phyloP scores from a whole-genome alignment of 805 yeast species.

The Kluyveromyces nonfermentans region DNA sequence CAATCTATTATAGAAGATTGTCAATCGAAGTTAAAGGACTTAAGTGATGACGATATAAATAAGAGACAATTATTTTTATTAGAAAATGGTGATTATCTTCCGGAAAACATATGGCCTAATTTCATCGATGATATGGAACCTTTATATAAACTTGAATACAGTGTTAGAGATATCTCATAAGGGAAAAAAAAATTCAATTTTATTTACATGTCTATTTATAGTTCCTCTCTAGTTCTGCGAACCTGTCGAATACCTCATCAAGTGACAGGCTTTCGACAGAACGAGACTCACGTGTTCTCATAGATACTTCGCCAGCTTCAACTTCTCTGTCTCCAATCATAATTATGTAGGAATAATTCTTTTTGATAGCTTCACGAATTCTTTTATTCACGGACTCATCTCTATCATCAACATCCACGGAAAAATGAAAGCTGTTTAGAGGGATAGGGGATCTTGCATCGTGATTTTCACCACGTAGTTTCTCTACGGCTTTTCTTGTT shows the following conservation, averaged over 20 bases:
- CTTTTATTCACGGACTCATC: constrained; percentile 72
- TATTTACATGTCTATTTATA: constrained; percentile 28
- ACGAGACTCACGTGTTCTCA: constrained; percentile 49
- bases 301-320: constrained; percentile 45
- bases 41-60: constrained; percentile 37
- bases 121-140: constrained; percentile 29
- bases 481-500: constrained; percentile 40
- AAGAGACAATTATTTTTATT: constrained; percentile 36
- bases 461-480: constrained; percentile 40
- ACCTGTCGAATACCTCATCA: constrained; percentile 44
- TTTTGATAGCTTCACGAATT: constrained; percentile 65
- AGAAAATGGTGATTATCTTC: constrained; percentile 46
- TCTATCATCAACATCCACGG: constrained; percentile 68
- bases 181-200: neutral
- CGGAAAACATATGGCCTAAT: constrained; percentile 44
- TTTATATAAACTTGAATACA: constrained; percentile 19
- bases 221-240: constrained; percentile 44
- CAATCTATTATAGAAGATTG: constrained; percentile 33
- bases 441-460: constrained; percentile 36
- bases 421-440: constrained; percentile 50
- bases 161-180: constrained; percentile 4
- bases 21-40: constrained; percentile 29
- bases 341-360: constrained; percentile 72
- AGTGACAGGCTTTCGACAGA: constrained; percentile 35
- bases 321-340: constrained; percentile 84